Percentiles rank a stretch among this genome's conserved stretches.
phyloP scores from a whole-genome alignment of 495 filamentous ascomycete genomes.

The Penicillium mononematosum region DNA sequence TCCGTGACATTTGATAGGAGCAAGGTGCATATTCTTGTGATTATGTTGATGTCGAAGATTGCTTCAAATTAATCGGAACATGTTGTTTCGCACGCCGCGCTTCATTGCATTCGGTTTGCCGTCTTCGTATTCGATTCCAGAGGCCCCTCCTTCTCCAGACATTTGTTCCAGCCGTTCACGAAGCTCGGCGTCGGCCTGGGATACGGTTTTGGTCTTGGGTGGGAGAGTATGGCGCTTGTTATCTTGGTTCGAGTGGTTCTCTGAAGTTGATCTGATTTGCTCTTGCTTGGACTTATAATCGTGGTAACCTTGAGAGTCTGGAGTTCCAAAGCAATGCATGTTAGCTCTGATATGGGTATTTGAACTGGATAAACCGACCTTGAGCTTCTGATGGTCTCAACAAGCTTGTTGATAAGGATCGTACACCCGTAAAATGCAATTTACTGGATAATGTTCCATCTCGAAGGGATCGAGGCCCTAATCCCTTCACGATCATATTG shows the following conservation, averaged over 20 bases:
- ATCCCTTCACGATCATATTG: background rate
- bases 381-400: slow-evolving; percentile 3
- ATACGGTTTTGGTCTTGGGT: slow-evolving; percentile 48
- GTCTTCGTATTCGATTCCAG: slow-evolving; percentile 79
- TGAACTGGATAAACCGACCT: slow-evolving; percentile 9
- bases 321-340: background rate
- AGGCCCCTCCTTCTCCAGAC: slow-evolving; percentile 70
- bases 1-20: background rate
- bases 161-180: slow-evolving; percentile 63
- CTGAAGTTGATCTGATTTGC: background rate
- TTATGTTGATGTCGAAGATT: background rate
- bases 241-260: slow-evolving; percentile 6
- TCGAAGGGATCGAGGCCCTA: background rate
- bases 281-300: background rate
- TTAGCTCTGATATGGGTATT: background rate
- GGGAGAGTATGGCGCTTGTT: slow-evolving; percentile 5
- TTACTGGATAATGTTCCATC: background rate
- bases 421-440: background rate
- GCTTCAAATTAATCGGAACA: slow-evolving; percentile 66
- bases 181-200: slow-evolving; percentile 68
- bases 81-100: slow-evolving; percentile 71
- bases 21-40: background rate
- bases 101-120: slow-evolving; percentile 76
- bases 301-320: background rate
- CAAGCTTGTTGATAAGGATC: slow-evolving; percentile 10